A percentile compares a stretch with the other conserved stretches of the same genome.
Conservation (phyloP, 352 stramenopile genomes). For the Pythium angustatum region DNA sequence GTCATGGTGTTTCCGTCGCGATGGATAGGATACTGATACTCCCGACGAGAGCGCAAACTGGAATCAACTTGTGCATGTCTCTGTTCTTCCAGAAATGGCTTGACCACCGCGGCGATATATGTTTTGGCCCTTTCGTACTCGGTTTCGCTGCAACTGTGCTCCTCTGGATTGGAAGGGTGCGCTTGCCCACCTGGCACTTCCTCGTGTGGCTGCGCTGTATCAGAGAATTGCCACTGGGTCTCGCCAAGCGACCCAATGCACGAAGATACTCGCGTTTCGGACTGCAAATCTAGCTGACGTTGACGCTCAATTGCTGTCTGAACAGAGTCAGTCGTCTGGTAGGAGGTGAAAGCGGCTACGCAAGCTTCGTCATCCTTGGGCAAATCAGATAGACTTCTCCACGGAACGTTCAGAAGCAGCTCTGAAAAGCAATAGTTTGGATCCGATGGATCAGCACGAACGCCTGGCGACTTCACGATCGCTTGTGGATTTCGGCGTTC, state of each 20-base stretch:
- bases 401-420: background rate
- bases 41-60: no score
- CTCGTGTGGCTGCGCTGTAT: background rate
- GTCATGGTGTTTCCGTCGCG: background rate
- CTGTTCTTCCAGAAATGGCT: background rate
- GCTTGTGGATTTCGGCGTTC: background rate
- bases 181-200: no score
- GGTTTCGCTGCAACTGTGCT: no score
- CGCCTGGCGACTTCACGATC: background rate
- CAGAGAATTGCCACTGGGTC: no score
- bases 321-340: no score
- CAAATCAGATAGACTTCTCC: background rate
- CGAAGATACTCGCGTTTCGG: background rate
- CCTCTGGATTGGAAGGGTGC: background rate
- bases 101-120: constrained; percentile 2
- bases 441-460: background rate
- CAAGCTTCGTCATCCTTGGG: background rate
- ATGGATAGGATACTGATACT: background rate
- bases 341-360: no score
- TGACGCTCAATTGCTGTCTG: background rate
- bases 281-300: constrained; percentile 8
- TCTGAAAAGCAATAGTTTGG: constrained; percentile 9
- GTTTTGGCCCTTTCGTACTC: background rate
- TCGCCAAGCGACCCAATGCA: no score
- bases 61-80: background rate